A percentile compares a stretch with the other conserved stretches of the same genome.
phyloP scores from a whole-genome alignment of 345 rosid species.

The Dipteronia sinensis region DNA sequence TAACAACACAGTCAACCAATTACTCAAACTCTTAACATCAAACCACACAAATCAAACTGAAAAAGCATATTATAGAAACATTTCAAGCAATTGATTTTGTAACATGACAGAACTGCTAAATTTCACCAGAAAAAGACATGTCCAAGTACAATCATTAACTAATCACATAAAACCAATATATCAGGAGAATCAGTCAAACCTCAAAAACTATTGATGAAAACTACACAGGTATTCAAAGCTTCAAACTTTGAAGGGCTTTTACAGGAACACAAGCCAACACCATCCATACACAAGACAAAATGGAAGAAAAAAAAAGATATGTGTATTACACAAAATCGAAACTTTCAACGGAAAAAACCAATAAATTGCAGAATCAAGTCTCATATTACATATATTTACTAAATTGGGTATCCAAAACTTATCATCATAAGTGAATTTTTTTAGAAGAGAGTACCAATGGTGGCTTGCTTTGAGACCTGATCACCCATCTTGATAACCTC shows the following conservation, averaged over 20 bases:
- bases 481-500: conserved; percentile 81
- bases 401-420: neutral
- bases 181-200: neutral
- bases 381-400: neutral
- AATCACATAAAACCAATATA: neutral
- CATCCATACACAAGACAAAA: neutral
- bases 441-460: conserved; percentile 51
- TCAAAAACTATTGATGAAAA: neutral
- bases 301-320: neutral
- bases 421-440: neutral
- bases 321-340: conserved; percentile 5
- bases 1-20: conserved; percentile 18
- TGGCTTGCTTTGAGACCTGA: conserved; percentile 82
- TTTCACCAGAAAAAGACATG: neutral
- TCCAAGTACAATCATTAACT: neutral
- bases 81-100: neutral
- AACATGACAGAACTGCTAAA: neutral
- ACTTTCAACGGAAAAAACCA: neutral
- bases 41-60: neutral
- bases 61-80: neutral
- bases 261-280: neutral
- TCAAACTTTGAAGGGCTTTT: neutral
- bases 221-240: neutral
- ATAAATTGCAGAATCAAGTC: neutral
- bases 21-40: neutral